A percentile compares a stretch with the other conserved stretches of the same genome.
These are phyloP conservation scores for Ascomycota sp. DNA, from an alignment of 2,329 filamentous ascomycete genomes.

Conservation along the genomic window DNA sequence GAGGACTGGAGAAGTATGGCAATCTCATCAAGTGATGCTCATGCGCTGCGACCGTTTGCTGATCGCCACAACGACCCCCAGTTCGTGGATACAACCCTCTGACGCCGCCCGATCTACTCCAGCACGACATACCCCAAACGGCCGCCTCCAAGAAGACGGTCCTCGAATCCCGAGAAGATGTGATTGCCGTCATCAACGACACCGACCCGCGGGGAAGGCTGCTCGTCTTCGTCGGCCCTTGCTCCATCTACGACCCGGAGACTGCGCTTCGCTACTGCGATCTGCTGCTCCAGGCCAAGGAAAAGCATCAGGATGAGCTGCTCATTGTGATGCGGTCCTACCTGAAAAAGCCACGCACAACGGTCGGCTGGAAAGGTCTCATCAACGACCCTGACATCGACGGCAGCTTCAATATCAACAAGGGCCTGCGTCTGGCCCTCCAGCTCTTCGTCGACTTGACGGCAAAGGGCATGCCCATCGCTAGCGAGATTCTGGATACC, in stretches of 20 bases:
- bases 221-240: constrained; percentile 73
- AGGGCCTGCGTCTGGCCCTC: constrained; percentile 68
- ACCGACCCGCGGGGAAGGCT: constrained; percentile 38
- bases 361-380: constrained; percentile 94
- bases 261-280: constrained; percentile 88
- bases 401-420: constrained; percentile 98
- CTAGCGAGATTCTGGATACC: constrained; percentile 94
- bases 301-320: constrained; percentile 76
- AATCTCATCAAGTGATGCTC: background rate
- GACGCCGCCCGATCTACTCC: constrained; percentile 81
- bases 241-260: constrained; percentile 88
- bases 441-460: constrained; percentile 90
- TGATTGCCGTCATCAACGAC: constrained; percentile 47
- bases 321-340: constrained; percentile 96
- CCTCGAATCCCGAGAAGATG: constrained; percentile 39
- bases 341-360: constrained; percentile 95
- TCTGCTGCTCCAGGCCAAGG: constrained; percentile 56
- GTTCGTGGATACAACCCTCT: constrained; percentile 84
- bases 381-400: constrained; percentile 98
- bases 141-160: constrained; percentile 38
- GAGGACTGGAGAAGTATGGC: constrained; percentile 68
- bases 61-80: constrained; percentile 11
- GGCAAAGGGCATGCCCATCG: constrained; percentile 81
- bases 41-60: background rate
- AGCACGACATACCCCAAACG: constrained; percentile 65